A percentile compares a stretch with the other conserved stretches of the same genome.
Conservation (phyloP, 2,329 filamentous ascomycete species). For the Daldinia sp. region DNA sequence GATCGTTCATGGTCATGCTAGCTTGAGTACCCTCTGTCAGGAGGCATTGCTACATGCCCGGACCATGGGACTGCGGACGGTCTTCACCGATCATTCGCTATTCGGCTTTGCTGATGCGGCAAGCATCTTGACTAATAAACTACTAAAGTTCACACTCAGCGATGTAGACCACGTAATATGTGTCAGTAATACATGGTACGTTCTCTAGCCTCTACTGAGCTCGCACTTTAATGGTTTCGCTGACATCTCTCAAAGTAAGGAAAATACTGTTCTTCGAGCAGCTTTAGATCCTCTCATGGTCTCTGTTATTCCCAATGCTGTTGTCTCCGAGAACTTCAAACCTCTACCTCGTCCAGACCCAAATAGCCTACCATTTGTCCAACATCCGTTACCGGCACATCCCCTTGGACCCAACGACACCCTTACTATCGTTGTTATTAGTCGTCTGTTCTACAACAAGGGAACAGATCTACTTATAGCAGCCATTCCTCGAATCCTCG, state of each 20-base stretch:
- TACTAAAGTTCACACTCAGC: slow-evolving; percentile 94
- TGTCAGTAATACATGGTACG: slow-evolving; percentile 95
- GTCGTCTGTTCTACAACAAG: slow-evolving; percentile 98
- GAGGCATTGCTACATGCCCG: slow-evolving; percentile 94
- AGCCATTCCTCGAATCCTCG: slow-evolving; percentile 91
- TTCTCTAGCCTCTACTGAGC: background rate
- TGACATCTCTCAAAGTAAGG: slow-evolving; percentile 73
- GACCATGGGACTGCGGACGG: slow-evolving; percentile 95
- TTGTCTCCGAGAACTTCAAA: slow-evolving; percentile 95
- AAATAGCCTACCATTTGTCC: slow-evolving; percentile 54
- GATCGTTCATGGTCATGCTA: slow-evolving; percentile 98
- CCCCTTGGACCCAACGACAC: slow-evolving; percentile 84
- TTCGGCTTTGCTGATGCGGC: slow-evolving; percentile 97
- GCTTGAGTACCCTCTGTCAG: slow-evolving; percentile 91
- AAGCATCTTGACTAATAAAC: slow-evolving; percentile 96
- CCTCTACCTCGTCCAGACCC: slow-evolving; percentile 68
- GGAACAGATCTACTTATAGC: slow-evolving; percentile 97
- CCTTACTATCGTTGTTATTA: slow-evolving; percentile 97
- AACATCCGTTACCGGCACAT: slow-evolving; percentile 68
- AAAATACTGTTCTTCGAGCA: slow-evolving; percentile 95
- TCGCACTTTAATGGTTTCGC: slow-evolving; percentile 16
- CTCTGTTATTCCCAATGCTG: slow-evolving; percentile 96
- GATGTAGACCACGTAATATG: slow-evolving; percentile 99
- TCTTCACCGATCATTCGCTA: slow-evolving; percentile 96
- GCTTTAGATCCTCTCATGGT: slow-evolving; percentile 97